Conservation (phyloP, 495 filamentous ascomycete species). For the Filosporella fistucella region DNA sequence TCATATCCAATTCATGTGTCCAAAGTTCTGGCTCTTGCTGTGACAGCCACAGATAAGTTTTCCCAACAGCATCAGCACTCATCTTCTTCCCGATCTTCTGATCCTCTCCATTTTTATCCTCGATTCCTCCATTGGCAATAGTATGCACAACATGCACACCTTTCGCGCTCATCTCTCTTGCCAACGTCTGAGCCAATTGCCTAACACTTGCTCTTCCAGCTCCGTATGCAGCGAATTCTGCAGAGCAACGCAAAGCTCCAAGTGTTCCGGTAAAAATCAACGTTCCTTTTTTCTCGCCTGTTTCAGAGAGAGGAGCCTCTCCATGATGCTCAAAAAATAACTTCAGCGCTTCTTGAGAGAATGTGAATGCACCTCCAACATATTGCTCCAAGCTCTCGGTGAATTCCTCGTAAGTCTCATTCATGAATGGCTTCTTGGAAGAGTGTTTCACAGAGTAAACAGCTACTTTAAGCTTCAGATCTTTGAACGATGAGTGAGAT, state of each 20-base stretch:
- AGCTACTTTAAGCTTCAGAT: constrained; percentile 36
- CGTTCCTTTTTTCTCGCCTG: constrained; percentile 40
- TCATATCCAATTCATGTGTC: constrained; percentile 41
- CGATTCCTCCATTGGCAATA: constrained; percentile 40
- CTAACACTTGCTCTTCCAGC: constrained; percentile 36
- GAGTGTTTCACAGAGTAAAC: constrained; percentile 44
- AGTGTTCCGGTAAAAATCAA: constrained; percentile 45
- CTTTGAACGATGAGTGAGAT: constrained; percentile 32
- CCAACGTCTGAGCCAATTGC: constrained; percentile 40
- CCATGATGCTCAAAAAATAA: constrained; percentile 40
- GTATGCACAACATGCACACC: constrained; percentile 45
- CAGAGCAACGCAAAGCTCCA: constrained; percentile 37
- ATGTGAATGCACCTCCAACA: constrained; percentile 42
- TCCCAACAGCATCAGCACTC: constrained; percentile 40
- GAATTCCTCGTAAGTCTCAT: constrained; percentile 41
- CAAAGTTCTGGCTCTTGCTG: constrained; percentile 34
- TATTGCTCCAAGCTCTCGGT: constrained; percentile 35
- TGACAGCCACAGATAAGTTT: constrained; percentile 41
- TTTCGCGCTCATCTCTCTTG: constrained; percentile 39
- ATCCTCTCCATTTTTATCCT: constrained; percentile 37
- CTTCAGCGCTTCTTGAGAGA: constrained; percentile 37
- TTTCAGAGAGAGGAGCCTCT: constrained; percentile 26
- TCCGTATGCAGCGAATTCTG: constrained; percentile 42
- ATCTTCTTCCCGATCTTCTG: constrained; percentile 38
- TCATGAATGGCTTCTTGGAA: constrained; percentile 40